These are phyloP conservation scores for Arachis hypogaea DNA, from an alignment of 306 rosid species.

Conservation along the genomic window DNA sequence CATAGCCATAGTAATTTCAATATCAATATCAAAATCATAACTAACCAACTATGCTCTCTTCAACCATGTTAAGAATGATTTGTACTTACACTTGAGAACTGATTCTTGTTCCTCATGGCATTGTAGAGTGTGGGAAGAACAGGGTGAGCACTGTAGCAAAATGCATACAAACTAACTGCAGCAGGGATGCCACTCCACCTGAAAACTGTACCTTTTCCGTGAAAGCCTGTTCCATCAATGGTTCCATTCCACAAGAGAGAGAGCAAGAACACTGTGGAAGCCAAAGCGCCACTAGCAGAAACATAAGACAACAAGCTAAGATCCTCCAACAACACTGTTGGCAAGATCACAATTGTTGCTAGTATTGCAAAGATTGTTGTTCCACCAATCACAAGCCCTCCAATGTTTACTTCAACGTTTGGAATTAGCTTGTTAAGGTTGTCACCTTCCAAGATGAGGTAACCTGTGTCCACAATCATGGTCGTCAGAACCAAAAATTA, in stretches of 20 bases:
- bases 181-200: conserved; percentile 66
- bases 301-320: conserved; percentile 75
- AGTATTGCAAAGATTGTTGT: conserved; percentile 52
- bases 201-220: conserved; percentile 52
- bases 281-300: conserved; percentile 82
- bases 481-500: too few species aligned
- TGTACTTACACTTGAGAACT: conserved; percentile 65
- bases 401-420: conserved; percentile 39
- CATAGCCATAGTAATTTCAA: neutral
- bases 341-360: conserved; percentile 64
- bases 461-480: conserved; percentile 51
- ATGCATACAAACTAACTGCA: conserved; percentile 72
- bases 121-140: conserved; percentile 76
- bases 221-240: conserved; percentile 78
- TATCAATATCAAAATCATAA: neutral
- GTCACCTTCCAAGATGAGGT: conserved; percentile 78
- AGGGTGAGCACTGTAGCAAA: conserved; percentile 86
- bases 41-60: too few species aligned
- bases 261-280: conserved; percentile 60
- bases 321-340: conserved; percentile 73
- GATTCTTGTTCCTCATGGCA: conserved; percentile 71
- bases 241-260: conserved; percentile 71
- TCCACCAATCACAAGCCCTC: conserved; percentile 56
- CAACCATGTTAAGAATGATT: neutral
- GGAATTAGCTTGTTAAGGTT: conserved; percentile 70